These are phyloP conservation scores for Pyronema domesticum DNA, from an alignment of 495 filamentous ascomycete genomes.

Conservation along the genomic window DNA sequence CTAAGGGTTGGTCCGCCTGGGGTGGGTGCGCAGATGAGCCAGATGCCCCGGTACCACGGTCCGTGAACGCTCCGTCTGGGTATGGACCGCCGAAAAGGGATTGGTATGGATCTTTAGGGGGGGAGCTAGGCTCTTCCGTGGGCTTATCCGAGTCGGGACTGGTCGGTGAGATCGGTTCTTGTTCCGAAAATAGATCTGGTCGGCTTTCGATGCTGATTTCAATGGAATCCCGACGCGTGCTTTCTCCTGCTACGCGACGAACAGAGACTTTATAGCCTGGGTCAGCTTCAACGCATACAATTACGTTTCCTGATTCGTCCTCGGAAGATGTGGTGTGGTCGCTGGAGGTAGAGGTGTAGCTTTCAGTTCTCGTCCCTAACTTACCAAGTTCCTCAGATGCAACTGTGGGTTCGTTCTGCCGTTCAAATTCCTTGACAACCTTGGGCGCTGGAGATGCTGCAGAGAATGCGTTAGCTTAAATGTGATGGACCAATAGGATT, in stretches of 20 bases:
- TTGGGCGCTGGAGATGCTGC: neutral
- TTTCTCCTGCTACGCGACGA: constrained; percentile 5
- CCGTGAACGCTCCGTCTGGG: neutral
- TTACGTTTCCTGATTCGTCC: constrained; percentile 5
- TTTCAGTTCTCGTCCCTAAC: neutral
- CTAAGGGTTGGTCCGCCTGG: neutral
- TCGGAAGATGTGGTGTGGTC: neutral
- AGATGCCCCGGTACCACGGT: no score
- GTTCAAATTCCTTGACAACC: neutral
- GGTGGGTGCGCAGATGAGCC: no score
- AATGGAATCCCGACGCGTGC: constrained; percentile 1
- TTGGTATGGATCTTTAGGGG: constrained; percentile 4
- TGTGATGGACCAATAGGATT: neutral
- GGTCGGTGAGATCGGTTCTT: neutral
- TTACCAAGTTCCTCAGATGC: neutral
- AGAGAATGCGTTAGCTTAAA: neutral
- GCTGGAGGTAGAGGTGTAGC: neutral
- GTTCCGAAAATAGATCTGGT: constrained; percentile 7
- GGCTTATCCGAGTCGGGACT: neutral
- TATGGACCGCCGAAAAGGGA: constrained; percentile 13
- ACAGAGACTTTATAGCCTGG: constrained; percentile 10
- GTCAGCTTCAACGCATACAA: constrained; percentile 13
- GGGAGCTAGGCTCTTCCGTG: neutral
- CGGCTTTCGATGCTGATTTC: constrained; percentile 6
- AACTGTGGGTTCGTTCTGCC: neutral